Percentiles rank a stretch among this genome's conserved stretches.
Conservation (phyloP, 2,329 filamentous ascomycete genomes). For the Fusarium robinianum region DNA sequence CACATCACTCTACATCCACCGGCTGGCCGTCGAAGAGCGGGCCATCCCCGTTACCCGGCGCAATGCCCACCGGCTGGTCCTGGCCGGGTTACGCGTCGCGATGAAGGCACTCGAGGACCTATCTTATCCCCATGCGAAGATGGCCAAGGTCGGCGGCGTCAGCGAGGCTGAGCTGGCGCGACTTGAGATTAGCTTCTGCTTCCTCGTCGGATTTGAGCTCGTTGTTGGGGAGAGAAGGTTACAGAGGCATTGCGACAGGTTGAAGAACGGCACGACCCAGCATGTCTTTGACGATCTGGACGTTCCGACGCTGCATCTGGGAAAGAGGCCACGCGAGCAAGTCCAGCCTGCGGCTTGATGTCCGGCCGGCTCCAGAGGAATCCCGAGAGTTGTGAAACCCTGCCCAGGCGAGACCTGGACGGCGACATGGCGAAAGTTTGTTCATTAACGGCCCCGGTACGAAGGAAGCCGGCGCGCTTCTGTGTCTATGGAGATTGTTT, state of each 20-base stretch:
- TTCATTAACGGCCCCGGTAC: too few species aligned
- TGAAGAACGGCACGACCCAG: slow-evolving; percentile 39
- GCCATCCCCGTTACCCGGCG: slow-evolving; percentile 79
- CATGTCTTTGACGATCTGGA: slow-evolving; percentile 33
- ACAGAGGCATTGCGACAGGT: slow-evolving; percentile 41
- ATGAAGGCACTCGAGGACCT: slow-evolving; percentile 96
- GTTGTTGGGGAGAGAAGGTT: slow-evolving; percentile 52
- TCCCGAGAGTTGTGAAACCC: too few species aligned
- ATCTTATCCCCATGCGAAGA: slow-evolving; percentile 80
- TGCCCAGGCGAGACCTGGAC: too few species aligned
- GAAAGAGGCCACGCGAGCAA: slow-evolving; percentile 29
- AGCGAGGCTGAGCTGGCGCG: slow-evolving; percentile 78
- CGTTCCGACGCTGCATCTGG: slow-evolving; percentile 38
- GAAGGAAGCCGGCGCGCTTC: too few species aligned
- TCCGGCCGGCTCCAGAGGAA: too few species aligned
- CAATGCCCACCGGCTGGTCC: slow-evolving; percentile 83
- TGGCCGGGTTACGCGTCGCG: slow-evolving; percentile 83
- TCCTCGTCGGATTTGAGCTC: slow-evolving; percentile 82
- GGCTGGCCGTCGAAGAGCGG: slow-evolving; percentile 75
- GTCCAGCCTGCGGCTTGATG: slow-evolving; percentile 23
- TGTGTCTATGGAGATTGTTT: too few species aligned
- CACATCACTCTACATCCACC: slow-evolving; percentile 83
- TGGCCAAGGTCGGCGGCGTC: slow-evolving; percentile 88
- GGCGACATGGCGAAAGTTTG: too few species aligned
- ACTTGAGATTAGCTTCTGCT: slow-evolving; percentile 88